These are phyloP conservation scores for Epichloe amarillans DNA, from an alignment of 2,329 filamentous ascomycete species.

Conservation along the genomic window DNA sequence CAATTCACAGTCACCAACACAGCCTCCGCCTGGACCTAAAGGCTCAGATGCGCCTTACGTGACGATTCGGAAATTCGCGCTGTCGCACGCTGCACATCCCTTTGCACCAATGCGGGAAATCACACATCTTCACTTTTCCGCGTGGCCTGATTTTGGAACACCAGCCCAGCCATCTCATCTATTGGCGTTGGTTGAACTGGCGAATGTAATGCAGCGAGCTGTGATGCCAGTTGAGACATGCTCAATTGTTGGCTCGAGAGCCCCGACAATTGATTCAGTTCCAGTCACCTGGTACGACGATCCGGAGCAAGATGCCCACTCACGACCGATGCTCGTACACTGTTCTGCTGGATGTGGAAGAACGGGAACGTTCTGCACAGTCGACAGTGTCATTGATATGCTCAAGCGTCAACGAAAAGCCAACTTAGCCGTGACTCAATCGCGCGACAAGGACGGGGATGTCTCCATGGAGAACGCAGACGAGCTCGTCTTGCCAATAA, in stretches of 20 bases:
- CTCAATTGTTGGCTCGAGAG: constrained; percentile 19
- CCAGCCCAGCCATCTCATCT: constrained; percentile 81
- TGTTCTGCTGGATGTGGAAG: constrained; percentile 93
- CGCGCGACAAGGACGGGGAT: constrained; percentile 28
- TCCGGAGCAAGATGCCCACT: constrained; percentile 37
- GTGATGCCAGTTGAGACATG: constrained; percentile 34
- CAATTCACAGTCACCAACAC: constrained; percentile 22
- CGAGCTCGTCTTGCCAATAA: constrained; percentile 17
- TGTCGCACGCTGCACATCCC: constrained; percentile 63
- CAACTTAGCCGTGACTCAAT: constrained; percentile 12
- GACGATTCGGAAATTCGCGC: constrained; percentile 72
- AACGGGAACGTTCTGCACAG: constrained; percentile 91
- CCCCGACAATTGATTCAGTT: constrained; percentile 14
- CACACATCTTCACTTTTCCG: constrained; percentile 84
- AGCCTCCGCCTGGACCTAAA: constrained; percentile 13
- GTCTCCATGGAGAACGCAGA: constrained; percentile 27
- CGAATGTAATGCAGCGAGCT: constrained; percentile 57
- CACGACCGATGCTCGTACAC: constrained; percentile 75
- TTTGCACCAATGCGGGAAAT: constrained; percentile 84
- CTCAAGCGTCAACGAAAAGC: constrained; percentile 64
- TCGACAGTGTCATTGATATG: constrained; percentile 94
- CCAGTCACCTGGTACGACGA: constrained; percentile 40
- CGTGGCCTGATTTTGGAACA: constrained; percentile 96
- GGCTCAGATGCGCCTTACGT: constrained; percentile 56
- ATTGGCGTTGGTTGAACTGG: constrained; percentile 78